These are phyloP conservation scores for Conticribra weissflogii DNA, from an alignment of 108 stramenopile genomes.

Conservation along the genomic window DNA sequence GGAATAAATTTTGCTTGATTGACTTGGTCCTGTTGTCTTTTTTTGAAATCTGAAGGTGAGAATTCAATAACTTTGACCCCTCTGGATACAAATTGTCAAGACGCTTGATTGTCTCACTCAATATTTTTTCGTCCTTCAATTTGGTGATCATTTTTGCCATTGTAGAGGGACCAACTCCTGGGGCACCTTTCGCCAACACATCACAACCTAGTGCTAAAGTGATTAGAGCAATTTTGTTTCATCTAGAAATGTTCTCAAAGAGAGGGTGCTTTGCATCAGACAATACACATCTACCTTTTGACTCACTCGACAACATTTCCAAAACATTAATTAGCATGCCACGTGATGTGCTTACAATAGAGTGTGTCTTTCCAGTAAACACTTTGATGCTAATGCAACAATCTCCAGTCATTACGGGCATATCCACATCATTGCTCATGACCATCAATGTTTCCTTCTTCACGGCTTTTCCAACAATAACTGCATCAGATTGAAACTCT, in stretches of 20 bases:
- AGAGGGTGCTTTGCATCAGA: conserved; percentile 7
- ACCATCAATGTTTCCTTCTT: conserved; percentile 17
- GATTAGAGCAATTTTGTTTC: conserved; percentile 14
- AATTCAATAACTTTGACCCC: too few species aligned
- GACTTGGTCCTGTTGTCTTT: too few species aligned
- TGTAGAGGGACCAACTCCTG: not conserved
- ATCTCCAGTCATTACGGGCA: conserved; percentile 28
- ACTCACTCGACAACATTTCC: not conserved
- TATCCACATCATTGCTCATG: conserved; percentile 18
- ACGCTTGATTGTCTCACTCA: not conserved
- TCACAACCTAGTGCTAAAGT: conserved; percentile 23
- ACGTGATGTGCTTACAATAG: conserved; percentile 11
- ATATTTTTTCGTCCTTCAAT: not conserved
- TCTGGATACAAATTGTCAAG: too few species aligned
- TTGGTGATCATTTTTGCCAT: too few species aligned
- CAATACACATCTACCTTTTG: not conserved
- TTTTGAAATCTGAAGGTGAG: too few species aligned
- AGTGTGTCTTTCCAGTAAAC: conserved; percentile 7
- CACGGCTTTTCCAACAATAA: conserved; percentile 3
- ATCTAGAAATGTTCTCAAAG: conserved; percentile 12
- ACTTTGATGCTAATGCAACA: conserved; percentile 22
- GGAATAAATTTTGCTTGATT: too few species aligned
- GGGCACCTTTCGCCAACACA: conserved; percentile 11
- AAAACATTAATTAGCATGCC: not conserved
- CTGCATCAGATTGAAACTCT: conserved; percentile 37